These are phyloP conservation scores for Sarocladium strictum DNA, from an alignment of 2,329 filamentous ascomycete genomes.

Conservation along the genomic window DNA sequence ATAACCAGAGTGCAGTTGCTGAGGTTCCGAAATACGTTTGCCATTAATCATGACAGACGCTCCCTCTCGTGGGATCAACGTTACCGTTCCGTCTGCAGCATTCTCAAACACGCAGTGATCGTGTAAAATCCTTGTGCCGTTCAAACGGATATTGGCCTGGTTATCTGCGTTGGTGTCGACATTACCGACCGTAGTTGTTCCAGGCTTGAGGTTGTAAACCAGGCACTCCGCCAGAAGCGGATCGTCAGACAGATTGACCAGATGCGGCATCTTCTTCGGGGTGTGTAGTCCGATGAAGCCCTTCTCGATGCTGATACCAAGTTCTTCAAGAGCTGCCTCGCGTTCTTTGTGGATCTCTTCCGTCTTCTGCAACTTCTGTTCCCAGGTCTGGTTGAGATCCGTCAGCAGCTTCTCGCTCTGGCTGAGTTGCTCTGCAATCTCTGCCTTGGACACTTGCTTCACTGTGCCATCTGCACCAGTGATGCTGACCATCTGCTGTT, in stretches of 20 bases:
- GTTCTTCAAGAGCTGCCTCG: conserved; percentile 88
- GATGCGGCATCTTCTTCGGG: conserved; percentile 98
- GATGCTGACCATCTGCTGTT: conserved; percentile 95
- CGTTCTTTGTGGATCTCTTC: conserved; percentile 97
- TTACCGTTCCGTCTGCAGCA: conserved; percentile 79
- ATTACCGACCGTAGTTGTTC: conserved; percentile 89
- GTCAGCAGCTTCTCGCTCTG: conserved; percentile 95
- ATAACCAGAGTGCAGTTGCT: conserved; percentile 82
- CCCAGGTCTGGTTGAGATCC: conserved; percentile 98
- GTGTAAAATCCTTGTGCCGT: conserved; percentile 85
- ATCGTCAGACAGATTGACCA: conserved; percentile 95
- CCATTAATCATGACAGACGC: conserved; percentile 98
- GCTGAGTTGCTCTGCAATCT: conserved; percentile 92
- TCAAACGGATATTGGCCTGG: conserved; percentile 83
- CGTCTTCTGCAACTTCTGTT: conserved; percentile 90
- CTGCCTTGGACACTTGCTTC: conserved; percentile 96
- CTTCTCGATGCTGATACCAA: conserved; percentile 98
- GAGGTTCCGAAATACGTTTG: conserved; percentile 78
- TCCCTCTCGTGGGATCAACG: conserved; percentile 80
- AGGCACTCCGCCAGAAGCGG: conserved; percentile 91
- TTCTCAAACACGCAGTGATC: conserved; percentile 96
- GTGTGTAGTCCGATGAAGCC: conserved; percentile 93
- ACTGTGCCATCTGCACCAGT: conserved; percentile 76
- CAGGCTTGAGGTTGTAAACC: conserved; percentile 96
- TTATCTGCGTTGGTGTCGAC: conserved; percentile 72